Conservation (phyloP, 106 monocot species). For the Dendrobium nobile region DNA sequence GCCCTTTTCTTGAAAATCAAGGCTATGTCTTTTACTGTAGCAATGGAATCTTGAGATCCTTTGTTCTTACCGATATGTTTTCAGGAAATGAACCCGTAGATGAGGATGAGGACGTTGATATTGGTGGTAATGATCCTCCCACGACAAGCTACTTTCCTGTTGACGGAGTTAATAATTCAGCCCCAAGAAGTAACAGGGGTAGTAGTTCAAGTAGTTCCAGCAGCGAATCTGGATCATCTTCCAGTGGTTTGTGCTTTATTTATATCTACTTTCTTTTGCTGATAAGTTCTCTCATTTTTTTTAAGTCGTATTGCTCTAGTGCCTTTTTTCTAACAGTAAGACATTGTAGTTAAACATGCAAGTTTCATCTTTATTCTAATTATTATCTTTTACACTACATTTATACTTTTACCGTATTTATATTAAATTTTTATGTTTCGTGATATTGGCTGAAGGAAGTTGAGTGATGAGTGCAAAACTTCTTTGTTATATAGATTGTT, state of each 20-base stretch:
- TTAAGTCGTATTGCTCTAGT: not conserved
- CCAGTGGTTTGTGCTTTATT: slow-evolving; percentile 62
- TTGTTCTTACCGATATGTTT: not conserved
- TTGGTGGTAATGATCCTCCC: slow-evolving; percentile 79
- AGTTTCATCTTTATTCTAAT: not conserved
- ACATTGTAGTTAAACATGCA: not conserved
- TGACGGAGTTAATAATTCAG: slow-evolving; percentile 62
- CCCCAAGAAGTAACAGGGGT: slow-evolving; percentile 38
- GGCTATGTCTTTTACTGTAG: not conserved
- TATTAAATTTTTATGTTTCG: not conserved
- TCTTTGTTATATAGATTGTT: not conserved
- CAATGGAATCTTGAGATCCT: slow-evolving; percentile 1
- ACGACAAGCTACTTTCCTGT: slow-evolving; percentile 64
- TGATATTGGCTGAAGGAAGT: not conserved
- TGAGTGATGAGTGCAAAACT: not conserved
- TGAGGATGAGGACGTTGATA: slow-evolving; percentile 92
- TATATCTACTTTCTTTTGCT: not conserved
- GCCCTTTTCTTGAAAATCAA: not conserved
- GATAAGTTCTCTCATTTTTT: not conserved
- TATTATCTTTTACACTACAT: not conserved
- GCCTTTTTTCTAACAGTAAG: not conserved
- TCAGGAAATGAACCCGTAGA: slow-evolving; percentile 59
- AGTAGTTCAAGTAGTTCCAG: slow-evolving; percentile 79
- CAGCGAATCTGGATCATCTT: slow-evolving; percentile 67
- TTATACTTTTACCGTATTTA: not conserved